These are phyloP conservation scores for Aspergillus olivimuriae DNA, from an alignment of 495 filamentous ascomycete species.

Conservation along the genomic window DNA sequence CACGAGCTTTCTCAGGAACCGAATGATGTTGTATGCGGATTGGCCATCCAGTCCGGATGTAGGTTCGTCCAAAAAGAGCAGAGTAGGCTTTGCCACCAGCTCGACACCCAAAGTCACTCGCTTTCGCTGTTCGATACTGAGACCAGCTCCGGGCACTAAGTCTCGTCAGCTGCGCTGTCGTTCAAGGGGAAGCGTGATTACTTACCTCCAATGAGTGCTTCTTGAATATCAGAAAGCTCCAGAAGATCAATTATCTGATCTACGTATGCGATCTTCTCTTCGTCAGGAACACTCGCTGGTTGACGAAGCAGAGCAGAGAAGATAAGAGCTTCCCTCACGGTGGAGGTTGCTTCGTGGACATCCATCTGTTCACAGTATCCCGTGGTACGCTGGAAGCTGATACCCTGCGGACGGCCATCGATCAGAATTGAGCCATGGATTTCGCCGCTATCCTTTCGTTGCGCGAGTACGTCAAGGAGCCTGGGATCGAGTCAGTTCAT, in stretches of 20 bases:
- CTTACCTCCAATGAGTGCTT: conserved; percentile 61
- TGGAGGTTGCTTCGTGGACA: conserved; percentile 56
- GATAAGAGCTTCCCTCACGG: conserved; percentile 40
- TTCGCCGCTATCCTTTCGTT: conserved; percentile 43
- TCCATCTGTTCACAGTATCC: conserved; percentile 80
- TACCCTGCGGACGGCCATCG: conserved; percentile 38
- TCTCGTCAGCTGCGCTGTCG: background rate
- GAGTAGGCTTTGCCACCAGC: conserved; percentile 57
- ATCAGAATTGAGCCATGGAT: conserved; percentile 43
- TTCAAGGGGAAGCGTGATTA: conserved; percentile 6
- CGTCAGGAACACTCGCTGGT: conserved; percentile 23
- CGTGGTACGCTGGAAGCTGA: conserved; percentile 56
- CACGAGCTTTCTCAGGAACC: conserved; percentile 78
- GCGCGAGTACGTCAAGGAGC: conserved; percentile 42
- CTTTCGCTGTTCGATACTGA: conserved; percentile 84
- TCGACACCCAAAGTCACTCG: conserved; percentile 83
- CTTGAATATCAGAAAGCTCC: conserved; percentile 37
- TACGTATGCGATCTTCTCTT: conserved; percentile 45
- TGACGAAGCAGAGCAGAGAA: conserved; percentile 47
- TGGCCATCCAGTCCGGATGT: conserved; percentile 61
- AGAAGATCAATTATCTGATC: conserved; percentile 45
- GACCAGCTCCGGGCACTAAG: conserved; percentile 55
- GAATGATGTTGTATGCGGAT: conserved; percentile 56
- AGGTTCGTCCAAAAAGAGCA: conserved; percentile 61
- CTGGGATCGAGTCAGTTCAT: too few relatives aligned